Percentiles rank a stretch among this genome's conserved stretches.
phyloP scores from a whole-genome alignment of 805 yeast species.

The Candida odintsovae region DNA sequence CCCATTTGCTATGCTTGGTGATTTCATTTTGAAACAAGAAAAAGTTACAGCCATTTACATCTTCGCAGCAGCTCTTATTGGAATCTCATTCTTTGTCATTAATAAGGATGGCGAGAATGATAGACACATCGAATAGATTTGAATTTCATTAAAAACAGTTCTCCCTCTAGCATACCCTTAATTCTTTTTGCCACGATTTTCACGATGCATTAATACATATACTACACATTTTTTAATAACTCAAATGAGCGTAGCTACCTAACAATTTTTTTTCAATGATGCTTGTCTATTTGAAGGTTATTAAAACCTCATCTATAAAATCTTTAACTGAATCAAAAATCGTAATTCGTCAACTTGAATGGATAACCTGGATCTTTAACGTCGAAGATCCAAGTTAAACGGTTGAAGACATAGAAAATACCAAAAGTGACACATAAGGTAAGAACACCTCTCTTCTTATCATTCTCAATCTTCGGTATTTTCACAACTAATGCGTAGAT shows the following conservation, averaged over 20 bases:
- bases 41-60: slow-evolving; percentile 56
- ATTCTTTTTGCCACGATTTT: background rate
- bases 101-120: slow-evolving; percentile 76
- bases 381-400: slow-evolving; percentile 14
- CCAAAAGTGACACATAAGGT: slow-evolving; percentile 9
- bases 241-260: background rate
- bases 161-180: background rate
- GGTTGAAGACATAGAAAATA: slow-evolving; percentile 16
- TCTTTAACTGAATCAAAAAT: background rate
- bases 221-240: background rate
- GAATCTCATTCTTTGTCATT: slow-evolving; percentile 76
- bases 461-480: slow-evolving; percentile 26
- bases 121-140: slow-evolving; percentile 17
- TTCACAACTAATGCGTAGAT: slow-evolving; percentile 35
- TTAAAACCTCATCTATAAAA: too few species aligned
- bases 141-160: too few species aligned
- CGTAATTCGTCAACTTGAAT: slow-evolving; percentile 18
- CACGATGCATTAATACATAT: background rate
- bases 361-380: slow-evolving; percentile 18
- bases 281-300: too few species aligned
- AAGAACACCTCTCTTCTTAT: slow-evolving; percentile 3
- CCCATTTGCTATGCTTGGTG: slow-evolving; percentile 92
- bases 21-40: slow-evolving; percentile 65
- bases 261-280: too few species aligned
- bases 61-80: slow-evolving; percentile 75